phyloP scores from a whole-genome alignment of 306 rosid species.

The Oxytropis ochrocephala region DNA sequence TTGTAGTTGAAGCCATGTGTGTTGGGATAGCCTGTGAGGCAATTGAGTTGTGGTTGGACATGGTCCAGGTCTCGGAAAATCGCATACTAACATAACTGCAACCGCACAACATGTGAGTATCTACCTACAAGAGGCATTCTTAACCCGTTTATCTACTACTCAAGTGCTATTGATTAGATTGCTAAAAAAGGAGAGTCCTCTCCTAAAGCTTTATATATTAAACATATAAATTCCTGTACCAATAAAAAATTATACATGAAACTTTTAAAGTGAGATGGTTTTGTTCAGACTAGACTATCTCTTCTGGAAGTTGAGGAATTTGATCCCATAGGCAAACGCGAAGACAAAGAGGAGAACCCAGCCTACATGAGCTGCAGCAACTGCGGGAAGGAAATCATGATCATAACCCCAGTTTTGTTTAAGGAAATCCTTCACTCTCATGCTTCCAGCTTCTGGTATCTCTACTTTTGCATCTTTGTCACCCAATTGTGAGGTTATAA shows the following conservation, averaged over 20 bases:
- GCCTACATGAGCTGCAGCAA: conserved; percentile 48
- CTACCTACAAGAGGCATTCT: too few relatives aligned
- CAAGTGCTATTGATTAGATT: background rate
- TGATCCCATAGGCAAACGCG: conserved; percentile 56
- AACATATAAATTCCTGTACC: background rate
- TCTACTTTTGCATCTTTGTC: background rate
- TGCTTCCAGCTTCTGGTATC: conserved; percentile 27
- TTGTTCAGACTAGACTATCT: conserved; percentile 16
- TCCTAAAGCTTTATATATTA: background rate
- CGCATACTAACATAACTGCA: too few relatives aligned
- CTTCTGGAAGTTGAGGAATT: conserved; percentile 61
- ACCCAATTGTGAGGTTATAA: conserved; percentile 31
- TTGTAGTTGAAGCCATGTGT: too few relatives aligned
- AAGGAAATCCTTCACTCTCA: background rate
- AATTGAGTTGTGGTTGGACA: too few relatives aligned
- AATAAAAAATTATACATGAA: background rate
- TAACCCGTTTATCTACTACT: background rate
- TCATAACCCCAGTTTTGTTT: conserved; percentile 37
- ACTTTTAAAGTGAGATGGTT: background rate
- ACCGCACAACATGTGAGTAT: too few relatives aligned
- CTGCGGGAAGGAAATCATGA: conserved; percentile 41
- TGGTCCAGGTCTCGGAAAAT: too few relatives aligned
- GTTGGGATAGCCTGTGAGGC: too few relatives aligned
- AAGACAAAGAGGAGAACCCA: conserved; percentile 67
- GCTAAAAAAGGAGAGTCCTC: background rate